phyloP scores from a whole-genome alignment of 768 basidiomycete genomes.

The Agrocybe praecox region DNA sequence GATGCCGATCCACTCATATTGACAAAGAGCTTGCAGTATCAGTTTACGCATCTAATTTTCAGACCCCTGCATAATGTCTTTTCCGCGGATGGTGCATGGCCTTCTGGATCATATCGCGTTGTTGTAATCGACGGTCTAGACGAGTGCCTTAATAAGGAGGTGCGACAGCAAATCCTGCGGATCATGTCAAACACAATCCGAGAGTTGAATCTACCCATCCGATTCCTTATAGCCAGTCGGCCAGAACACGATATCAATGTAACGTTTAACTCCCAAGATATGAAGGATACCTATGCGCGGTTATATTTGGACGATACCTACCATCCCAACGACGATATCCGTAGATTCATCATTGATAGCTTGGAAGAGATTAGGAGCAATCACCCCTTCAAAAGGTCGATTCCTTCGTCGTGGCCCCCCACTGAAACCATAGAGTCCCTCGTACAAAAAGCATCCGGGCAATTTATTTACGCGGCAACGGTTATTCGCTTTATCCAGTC shows the following conservation, averaged over 20 bases:
- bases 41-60: neutral
- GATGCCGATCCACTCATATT: constrained; percentile 6
- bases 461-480: constrained; percentile 18
- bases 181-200: neutral
- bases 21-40: neutral
- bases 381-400: neutral
- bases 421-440: neutral
- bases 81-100: too few species aligned
- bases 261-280: constrained; percentile 4
- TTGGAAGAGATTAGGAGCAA: constrained; percentile 2
- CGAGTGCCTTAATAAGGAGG: constrained; percentile 17
- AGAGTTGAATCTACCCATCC: neutral
- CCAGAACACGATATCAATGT: constrained; percentile 5
- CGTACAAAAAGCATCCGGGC: constrained; percentile 10
- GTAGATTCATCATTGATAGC: neutral
- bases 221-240: constrained; percentile 12
- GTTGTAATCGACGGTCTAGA: constrained; percentile 22
- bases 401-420: constrained; percentile 1
- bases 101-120: neutral
- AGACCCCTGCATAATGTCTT: too few species aligned
- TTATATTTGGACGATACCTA: neutral
- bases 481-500: constrained; percentile 11
- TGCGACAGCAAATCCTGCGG: neutral
- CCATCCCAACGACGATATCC: constrained; percentile 4
- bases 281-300: neutral